Evolutionary conservation across 2,329 filamentous ascomycete species (phyloP), one percentile per base, ranked within the genome.

Genomic region (Boeremia lycopersici): DNA sequence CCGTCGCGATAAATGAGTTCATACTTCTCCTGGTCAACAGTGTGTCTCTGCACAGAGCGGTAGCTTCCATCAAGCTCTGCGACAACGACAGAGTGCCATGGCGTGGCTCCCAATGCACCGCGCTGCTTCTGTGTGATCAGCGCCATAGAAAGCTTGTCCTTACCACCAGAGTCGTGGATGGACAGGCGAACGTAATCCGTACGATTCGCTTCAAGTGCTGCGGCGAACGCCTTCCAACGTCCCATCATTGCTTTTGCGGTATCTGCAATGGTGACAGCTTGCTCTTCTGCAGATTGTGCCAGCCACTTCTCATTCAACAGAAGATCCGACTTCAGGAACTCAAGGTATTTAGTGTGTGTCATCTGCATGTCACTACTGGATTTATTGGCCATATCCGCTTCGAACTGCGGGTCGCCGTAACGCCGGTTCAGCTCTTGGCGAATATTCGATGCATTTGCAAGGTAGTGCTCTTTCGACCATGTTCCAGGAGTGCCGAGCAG

Each of bases 171-270:
- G 31, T 68, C 64, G 45, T 72, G 70, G 39, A 73, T 73, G 2
- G 68, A 72, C 11, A 72, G 56, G 11, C 69, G 62, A 17, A 73
- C 63, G 31, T 67, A 65, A 15, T 62, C 58, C 12, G 57, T 64
- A 19, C 58, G 57, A 6, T 57, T 58, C 1, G 59, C 51, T 34
- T 62, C 62, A 45, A 69, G 45, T n/a, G 65, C 65, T 17, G 61
- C 59, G 1, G 62, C 56, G 31, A 68, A 68, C 3, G 64, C 65
- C 52, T 68, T 70, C 58, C 68, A 70, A 3, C 68, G 60, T 7
- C 50, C 56, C 57, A 71, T 69, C 69, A 71, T 72, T n/a, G 65
- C 60, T 48, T 68, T 65, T n/a, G 69, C 65, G 1, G 68, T 68
- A 9, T 63, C 55, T 8, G 62, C 56, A 17, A 69, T 63, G 36